phyloP scores from a whole-genome alignment of 2,329 filamentous ascomycete species.

The Alternaria triticimaculans region DNA sequence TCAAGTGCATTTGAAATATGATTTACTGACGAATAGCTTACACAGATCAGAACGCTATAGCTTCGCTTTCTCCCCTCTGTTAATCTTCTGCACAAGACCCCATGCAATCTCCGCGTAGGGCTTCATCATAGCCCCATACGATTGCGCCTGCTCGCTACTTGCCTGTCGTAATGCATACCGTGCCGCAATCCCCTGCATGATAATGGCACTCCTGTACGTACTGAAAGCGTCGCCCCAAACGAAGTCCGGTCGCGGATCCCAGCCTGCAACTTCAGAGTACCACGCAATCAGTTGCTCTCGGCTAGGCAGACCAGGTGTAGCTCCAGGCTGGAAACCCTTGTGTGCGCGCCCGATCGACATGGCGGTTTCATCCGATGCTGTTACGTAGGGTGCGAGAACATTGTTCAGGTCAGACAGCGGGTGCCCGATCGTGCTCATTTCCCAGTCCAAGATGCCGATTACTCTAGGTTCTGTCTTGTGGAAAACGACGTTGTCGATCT shows the following conservation, averaged over 20 bases:
- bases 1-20: not conserved
- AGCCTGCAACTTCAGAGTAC: constrained; percentile 73
- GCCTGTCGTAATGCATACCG: constrained; percentile 85
- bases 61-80: constrained; percentile 47
- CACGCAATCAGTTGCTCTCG: constrained; percentile 66
- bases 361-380: constrained; percentile 48
- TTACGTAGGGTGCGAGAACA: constrained; percentile 61
- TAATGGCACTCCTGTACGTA: constrained; percentile 65
- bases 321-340: constrained; percentile 65
- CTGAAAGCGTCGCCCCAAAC: constrained; percentile 71
- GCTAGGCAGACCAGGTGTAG: constrained; percentile 70
- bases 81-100: constrained; percentile 67
- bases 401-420: constrained; percentile 91
- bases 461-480: constrained; percentile 87
- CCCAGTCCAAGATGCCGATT: constrained; percentile 89
- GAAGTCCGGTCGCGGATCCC: constrained; percentile 68
- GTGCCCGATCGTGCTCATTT: constrained; percentile 98
- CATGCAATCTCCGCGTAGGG: constrained; percentile 82
- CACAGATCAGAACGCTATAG: constrained; percentile 30
- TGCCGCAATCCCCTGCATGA: constrained; percentile 91
- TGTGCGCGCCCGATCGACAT: constrained; percentile 50
- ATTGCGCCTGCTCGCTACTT: constrained; percentile 80
- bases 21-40: not conserved
- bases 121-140: constrained; percentile 72
- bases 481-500: constrained; percentile 73